Conservation (phyloP, 2,329 filamentous ascomycete species). For the Scedosporium minutisporum region DNA sequence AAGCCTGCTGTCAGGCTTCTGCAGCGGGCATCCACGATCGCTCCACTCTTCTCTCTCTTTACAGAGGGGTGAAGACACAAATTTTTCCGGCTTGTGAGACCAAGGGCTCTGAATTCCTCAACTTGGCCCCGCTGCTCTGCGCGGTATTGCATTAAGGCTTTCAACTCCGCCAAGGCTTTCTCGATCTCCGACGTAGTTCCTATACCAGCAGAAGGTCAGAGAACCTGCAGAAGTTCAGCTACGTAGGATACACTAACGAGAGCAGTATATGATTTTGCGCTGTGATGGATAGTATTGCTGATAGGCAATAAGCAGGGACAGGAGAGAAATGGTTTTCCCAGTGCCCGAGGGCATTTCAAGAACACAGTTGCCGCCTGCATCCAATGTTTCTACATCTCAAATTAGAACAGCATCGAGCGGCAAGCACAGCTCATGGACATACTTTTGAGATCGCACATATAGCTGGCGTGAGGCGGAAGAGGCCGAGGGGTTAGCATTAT, state of each 20-base stretch:
- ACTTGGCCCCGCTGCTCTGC: conserved; percentile 77
- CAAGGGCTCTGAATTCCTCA: conserved; percentile 88
- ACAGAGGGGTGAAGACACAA: conserved; percentile 93
- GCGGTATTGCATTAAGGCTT: conserved; percentile 90
- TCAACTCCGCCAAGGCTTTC: conserved; percentile 86
- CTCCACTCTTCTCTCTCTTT: conserved; percentile 90
- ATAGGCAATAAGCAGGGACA: conserved; percentile 93
- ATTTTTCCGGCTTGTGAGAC: conserved; percentile 93
- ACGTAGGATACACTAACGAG: conserved; percentile 42
- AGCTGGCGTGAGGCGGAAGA: conserved; percentile 22
- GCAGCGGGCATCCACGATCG: conserved; percentile 90
- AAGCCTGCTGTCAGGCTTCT: conserved; percentile 93
- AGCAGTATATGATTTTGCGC: conserved; percentile 96
- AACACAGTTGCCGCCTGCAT: conserved; percentile 90
- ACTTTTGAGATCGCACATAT: conserved; percentile 51
- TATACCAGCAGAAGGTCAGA: conserved; percentile 16
- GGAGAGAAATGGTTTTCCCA: conserved; percentile 89
- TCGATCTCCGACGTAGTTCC: conserved; percentile 99
- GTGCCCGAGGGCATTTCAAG: conserved; percentile 98
- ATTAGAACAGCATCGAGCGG: conserved; percentile 7
- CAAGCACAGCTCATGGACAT: conserved; percentile 9
- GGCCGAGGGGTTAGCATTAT: conserved; percentile 5
- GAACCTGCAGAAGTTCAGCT: not conserved
- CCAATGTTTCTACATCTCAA: conserved; percentile 55
- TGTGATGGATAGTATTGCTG: conserved; percentile 90